Conservation (phyloP, 129 eudicot species). For the carrot (Daucus carota) region DH1_v3.0 NC_030381.2:52189001-52189500, state of each 20-base stretch:
- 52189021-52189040: conserved; percentile 58
- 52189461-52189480: too few species aligned
- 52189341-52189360: neutral
- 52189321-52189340: neutral
- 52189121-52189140: conserved; percentile 54
- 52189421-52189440: neutral
- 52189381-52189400: neutral
- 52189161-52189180: conserved; percentile 44
- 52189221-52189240: conserved; percentile 25
- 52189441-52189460: neutral
- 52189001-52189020: conserved; percentile 78
- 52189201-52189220: conserved; percentile 63
- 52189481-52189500: too few species aligned
- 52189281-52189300: neutral
- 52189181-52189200: conserved; percentile 65
- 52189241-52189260: conserved; percentile 32
- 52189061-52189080: conserved; percentile 69
- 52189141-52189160: conserved; percentile 51
- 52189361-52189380: neutral
- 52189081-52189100: conserved; percentile 61
- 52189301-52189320: neutral
- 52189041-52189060: conserved; percentile 64
- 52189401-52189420: neutral
- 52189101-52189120: conserved; percentile 42
- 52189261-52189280: conserved; percentile 5